These are phyloP conservation scores for Mycena capillaripes DNA, from an alignment of 768 basidiomycete genomes.

Conservation along the genomic window DNA sequence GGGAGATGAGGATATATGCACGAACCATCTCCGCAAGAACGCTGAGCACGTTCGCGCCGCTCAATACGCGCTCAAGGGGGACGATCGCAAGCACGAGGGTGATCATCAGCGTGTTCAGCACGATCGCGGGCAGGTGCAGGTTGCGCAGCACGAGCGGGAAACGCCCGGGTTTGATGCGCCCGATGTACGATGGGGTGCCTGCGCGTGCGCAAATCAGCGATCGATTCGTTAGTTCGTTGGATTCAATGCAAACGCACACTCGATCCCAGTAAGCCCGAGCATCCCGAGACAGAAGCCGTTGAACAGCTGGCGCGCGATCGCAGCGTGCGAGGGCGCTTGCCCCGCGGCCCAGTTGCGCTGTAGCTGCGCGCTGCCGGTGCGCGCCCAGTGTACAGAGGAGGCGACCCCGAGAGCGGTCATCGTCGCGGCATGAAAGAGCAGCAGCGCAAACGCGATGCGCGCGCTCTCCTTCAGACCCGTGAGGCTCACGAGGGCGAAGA, in stretches of 20 bases:
- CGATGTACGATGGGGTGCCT: conserved; percentile 77
- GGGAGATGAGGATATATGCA: background rate
- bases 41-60: conserved; percentile 74
- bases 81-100: conserved; percentile 71
- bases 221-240: background rate
- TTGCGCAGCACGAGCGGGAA: conserved; percentile 76
- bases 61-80: conserved; percentile 62
- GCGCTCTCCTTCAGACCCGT: conserved; percentile 75
- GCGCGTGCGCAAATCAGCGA: background rate
- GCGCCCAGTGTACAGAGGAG: conserved; percentile 65
- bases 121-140: conserved; percentile 70
- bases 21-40: conserved; percentile 68
- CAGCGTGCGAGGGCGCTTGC: conserved; percentile 44
- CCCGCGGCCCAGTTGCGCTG: conserved; percentile 67
- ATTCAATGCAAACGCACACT: conserved; percentile 58
- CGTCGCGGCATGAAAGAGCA: conserved; percentile 72
- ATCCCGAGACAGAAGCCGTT: conserved; percentile 80
- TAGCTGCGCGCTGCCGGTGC: conserved; percentile 62
- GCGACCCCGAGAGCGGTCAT: conserved; percentile 69
- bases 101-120: conserved; percentile 70
- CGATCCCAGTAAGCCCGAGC: conserved; percentile 80
- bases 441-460: conserved; percentile 67
- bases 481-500: conserved; percentile 70
- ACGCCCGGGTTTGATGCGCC: conserved; percentile 67
- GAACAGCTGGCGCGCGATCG: conserved; percentile 64